Percentiles rank a stretch among this genome's conserved stretches.
phyloP scores from a whole-genome alignment of 805 yeast species.

The Scheffersomyces lignosus region DNA sequence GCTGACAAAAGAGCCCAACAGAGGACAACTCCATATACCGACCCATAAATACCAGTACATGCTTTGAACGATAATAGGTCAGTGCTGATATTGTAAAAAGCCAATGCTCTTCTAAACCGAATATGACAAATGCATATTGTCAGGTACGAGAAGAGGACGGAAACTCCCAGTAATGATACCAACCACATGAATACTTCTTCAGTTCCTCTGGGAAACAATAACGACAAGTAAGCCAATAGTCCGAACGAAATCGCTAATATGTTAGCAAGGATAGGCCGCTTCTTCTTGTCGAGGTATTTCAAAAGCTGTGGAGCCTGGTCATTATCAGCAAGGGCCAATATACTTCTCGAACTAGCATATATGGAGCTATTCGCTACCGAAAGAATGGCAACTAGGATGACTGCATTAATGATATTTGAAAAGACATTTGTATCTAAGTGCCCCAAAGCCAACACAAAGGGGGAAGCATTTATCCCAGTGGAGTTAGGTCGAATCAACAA shows the following conservation, averaged over 20 bases:
- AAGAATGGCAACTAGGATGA: slow-evolving; percentile 22
- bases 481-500: slow-evolving; percentile 4
- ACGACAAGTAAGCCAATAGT: not conserved
- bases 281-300: slow-evolving; percentile 9
- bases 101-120: slow-evolving; percentile 1
- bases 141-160: not conserved
- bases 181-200: not conserved
- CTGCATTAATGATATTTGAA: slow-evolving; percentile 21
- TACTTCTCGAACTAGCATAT: slow-evolving; percentile 22
- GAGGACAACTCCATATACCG: not conserved
- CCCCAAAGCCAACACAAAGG: slow-evolving; percentile 26
- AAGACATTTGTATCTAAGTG: slow-evolving; percentile 15
- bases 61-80: not conserved
- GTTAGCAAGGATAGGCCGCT: slow-evolving; percentile 10
- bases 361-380: slow-evolving; percentile 26
- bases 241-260: not conserved
- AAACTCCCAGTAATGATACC: not conserved
- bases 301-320: slow-evolving; percentile 19
- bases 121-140: slow-evolving; percentile 2
- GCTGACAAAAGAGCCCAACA: not conserved
- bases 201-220: not conserved
- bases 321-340: slow-evolving; percentile 22
- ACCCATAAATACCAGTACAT: not conserved
- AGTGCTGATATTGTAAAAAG: not conserved
- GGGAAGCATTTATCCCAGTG: slow-evolving; percentile 19